Conservation (phyloP, 2,329 filamentous ascomycete species). For the Fusarium palustre region DNA sequence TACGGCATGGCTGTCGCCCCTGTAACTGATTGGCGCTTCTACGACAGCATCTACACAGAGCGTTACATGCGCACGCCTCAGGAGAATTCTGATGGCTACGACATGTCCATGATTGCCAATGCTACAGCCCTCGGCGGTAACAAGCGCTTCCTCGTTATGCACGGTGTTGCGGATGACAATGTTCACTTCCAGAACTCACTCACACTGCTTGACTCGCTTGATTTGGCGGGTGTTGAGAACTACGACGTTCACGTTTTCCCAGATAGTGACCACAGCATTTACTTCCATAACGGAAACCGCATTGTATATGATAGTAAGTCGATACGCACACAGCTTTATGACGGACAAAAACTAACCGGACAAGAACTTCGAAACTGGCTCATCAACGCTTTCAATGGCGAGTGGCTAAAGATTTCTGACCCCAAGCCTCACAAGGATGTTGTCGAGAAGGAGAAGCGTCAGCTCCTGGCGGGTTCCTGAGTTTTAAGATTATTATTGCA, state of each 20-base stretch:
- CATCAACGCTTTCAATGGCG: constrained; percentile 96
- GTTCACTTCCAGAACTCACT: constrained; percentile 97
- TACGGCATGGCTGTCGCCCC: constrained; percentile 99
- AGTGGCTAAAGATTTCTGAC: constrained; percentile 77
- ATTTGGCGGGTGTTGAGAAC: constrained; percentile 84
- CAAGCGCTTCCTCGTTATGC: constrained; percentile 93
- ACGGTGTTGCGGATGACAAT: constrained; percentile 96
- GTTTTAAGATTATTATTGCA: not conserved
- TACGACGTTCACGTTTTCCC: constrained; percentile 98
- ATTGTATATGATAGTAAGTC: constrained; percentile 93
- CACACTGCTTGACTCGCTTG: constrained; percentile 85
- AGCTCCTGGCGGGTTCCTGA: not conserved
- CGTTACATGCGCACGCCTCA: constrained; percentile 97
- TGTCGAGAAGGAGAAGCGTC: constrained; percentile 39
- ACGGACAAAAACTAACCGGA: constrained; percentile 3
- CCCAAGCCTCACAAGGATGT: constrained; percentile 59
- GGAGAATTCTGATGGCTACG: constrained; percentile 82
- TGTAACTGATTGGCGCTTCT: constrained; percentile 98
- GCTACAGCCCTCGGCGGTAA: constrained; percentile 77
- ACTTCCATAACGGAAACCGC: constrained; percentile 90
- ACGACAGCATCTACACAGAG: constrained; percentile 94
- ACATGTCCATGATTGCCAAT: constrained; percentile 78
- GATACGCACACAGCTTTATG: accelerated
- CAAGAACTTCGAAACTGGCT: constrained; percentile 88
- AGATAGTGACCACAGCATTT: constrained; percentile 94